Evolutionary conservation across 2,329 filamentous ascomycete species (phyloP).

Genomic region (Pseudogymnoascus sp.): DNA sequence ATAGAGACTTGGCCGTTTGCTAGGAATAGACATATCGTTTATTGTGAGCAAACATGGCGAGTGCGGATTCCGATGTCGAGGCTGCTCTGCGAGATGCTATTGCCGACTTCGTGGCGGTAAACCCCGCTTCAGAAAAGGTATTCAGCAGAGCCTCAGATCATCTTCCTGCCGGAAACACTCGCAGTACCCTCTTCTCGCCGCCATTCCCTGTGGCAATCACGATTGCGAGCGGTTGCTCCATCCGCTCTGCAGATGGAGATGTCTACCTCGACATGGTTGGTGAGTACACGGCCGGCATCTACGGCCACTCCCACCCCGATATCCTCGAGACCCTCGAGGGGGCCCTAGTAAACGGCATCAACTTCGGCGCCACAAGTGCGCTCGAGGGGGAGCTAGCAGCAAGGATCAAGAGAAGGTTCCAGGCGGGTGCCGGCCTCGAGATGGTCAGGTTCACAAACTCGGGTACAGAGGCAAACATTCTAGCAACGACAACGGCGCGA

Average conservation of each 20-base stretch:
- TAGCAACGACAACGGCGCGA: conserved; percentile 43
- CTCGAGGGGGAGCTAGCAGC: conserved; percentile 46
- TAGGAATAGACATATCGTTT: background rate
- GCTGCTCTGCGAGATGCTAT: background rate
- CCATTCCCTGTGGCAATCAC: conserved; percentile 14
- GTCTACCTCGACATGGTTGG: conserved; percentile 53
- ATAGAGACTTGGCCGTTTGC: background rate
- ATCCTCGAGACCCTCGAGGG: conserved; percentile 43
- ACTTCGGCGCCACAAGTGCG: conserved; percentile 45
- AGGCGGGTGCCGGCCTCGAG: conserved; percentile 35
- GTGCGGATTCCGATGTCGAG: background rate
- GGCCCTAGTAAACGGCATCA: conserved; percentile 42
- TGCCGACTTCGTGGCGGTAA: background rate
- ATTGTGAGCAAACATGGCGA: background rate
- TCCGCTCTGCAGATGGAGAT: conserved; percentile 15
- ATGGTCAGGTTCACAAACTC: conserved; percentile 57
- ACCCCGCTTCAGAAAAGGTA: background rate
- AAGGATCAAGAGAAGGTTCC: conserved; percentile 47
- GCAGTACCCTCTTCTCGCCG: conserved; percentile 14
- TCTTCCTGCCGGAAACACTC: conserved; percentile 16
- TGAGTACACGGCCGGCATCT: conserved; percentile 59
- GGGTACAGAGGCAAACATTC: conserved; percentile 58
- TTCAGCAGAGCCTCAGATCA: conserved; percentile 25
- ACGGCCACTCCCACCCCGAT: conserved; percentile 54
- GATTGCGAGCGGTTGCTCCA: background rate